Evolutionary conservation across 2,329 filamentous ascomycete species (phyloP).

Genomic region (Dendrostoma leiphaemia): DNA sequence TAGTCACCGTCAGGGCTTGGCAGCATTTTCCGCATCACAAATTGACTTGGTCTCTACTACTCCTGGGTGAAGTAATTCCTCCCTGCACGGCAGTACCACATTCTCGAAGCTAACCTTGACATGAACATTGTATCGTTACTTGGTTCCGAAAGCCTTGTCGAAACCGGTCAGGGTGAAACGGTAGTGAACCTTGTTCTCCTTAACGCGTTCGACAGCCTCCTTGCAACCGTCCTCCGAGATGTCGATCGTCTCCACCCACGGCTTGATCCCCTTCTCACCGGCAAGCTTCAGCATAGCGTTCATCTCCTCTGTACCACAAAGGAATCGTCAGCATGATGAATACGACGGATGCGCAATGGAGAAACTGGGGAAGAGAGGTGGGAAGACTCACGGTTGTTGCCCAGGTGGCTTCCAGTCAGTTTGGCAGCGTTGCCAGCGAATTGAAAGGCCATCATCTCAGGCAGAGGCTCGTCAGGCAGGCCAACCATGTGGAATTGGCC

Average conservation of each 20-base stretch:
- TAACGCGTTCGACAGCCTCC: conserved; percentile 67
- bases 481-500: conserved; percentile 59
- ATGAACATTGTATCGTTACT: too few relatives aligned
- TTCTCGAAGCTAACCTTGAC: too few relatives aligned
- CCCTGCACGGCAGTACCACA: too few relatives aligned
- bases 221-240: conserved; percentile 54
- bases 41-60: background rate
- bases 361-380: background rate
- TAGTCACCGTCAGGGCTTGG: background rate
- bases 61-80: background rate
- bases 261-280: conserved; percentile 46
- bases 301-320: conserved; percentile 41
- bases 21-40: background rate
- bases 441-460: conserved; percentile 37
- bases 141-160: conserved; percentile 57
- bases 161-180: conserved; percentile 68
- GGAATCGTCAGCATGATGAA: background rate
- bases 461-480: conserved; percentile 50
- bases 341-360: background rate
- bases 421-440: conserved; percentile 40
- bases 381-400: conserved; percentile 45
- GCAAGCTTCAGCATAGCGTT: conserved; percentile 58
- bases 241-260: conserved; percentile 25
- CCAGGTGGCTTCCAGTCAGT: conserved; percentile 54
- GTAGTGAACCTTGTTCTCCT: conserved; percentile 70